phyloP scores from a whole-genome alignment of 2,329 filamentous ascomycete species.

The Lachnellula cervina region DNA sequence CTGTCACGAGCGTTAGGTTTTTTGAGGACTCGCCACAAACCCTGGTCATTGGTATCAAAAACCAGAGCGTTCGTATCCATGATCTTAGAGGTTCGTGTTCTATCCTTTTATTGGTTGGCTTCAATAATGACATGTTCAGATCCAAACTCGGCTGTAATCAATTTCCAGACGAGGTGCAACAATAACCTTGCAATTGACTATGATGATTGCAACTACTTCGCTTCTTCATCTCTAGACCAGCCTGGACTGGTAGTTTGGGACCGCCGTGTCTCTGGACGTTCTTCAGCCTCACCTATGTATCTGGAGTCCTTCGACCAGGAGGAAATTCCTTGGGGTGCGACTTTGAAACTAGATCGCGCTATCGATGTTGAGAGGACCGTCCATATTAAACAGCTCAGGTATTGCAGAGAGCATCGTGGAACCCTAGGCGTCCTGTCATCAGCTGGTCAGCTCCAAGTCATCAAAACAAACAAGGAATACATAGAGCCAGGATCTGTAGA shows the following conservation, averaged over 20 bases:
- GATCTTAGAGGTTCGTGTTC: constrained; percentile 63
- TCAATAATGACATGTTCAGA: constrained; percentile 31
- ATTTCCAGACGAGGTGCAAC: constrained; percentile 62
- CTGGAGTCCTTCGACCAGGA: constrained; percentile 55
- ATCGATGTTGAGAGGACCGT: constrained; percentile 52
- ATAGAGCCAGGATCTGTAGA: constrained; percentile 38
- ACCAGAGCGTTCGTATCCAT: constrained; percentile 69
- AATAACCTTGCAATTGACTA: constrained; percentile 75
- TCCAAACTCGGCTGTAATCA: constrained; percentile 49
- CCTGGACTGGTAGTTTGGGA: constrained; percentile 76
- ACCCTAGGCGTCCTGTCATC: constrained; percentile 57
- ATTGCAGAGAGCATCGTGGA: constrained; percentile 57
- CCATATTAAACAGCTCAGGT: constrained; percentile 57
- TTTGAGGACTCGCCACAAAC: constrained; percentile 73
- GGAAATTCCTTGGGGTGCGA: constrained; percentile 58
- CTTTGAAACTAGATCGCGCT: constrained; percentile 51
- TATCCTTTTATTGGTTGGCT: background rate
- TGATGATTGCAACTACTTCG: constrained; percentile 76
- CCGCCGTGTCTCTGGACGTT: constrained; percentile 54
- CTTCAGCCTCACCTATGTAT: constrained; percentile 50
- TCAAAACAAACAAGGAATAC: constrained; percentile 54
- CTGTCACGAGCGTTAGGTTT: constrained; percentile 79
- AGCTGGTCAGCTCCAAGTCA: constrained; percentile 57
- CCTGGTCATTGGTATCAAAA: constrained; percentile 69
- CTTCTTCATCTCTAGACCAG: constrained; percentile 71